Conservation (phyloP, 2,329 filamentous ascomycete genomes). For the Colletotrichum limetticola region DNA sequence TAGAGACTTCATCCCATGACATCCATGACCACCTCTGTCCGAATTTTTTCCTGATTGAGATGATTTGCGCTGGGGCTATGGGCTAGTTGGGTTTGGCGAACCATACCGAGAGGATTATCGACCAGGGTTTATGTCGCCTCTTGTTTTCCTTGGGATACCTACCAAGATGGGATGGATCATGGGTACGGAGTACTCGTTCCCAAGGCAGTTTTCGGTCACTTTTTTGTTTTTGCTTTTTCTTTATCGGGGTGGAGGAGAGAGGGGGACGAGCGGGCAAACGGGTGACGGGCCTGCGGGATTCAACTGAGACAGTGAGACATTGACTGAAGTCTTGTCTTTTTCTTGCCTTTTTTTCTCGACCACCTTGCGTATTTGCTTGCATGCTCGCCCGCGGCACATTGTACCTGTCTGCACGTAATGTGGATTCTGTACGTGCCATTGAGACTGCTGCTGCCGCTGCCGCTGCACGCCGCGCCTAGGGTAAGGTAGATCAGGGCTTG, state of each 20-base stretch:
- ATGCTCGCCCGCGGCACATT: not conserved
- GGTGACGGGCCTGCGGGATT: not conserved
- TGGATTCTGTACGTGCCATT: not conserved
- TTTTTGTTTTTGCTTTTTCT: not conserved
- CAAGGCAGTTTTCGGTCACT: not conserved
- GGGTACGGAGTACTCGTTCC: not conserved
- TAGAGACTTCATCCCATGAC: not conserved
- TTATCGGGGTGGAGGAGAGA: not conserved
- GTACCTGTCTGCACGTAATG: not conserved
- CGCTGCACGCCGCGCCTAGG: not conserved
- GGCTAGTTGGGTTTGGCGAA: conserved; percentile 1
- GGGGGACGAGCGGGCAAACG: not conserved
- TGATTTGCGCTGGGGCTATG: conserved; percentile 11
- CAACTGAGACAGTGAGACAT: conserved; percentile 2
- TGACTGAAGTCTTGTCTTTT: not conserved
- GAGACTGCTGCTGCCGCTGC: too few species aligned
- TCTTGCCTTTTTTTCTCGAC: not conserved
- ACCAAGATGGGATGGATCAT: too few species aligned
- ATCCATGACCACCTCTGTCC: not conserved
- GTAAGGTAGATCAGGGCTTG: not conserved
- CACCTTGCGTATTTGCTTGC: not conserved
- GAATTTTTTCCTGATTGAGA: conserved; percentile 6
- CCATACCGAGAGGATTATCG: conserved; percentile 12
- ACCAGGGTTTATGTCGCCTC: not conserved
- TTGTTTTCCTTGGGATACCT: not conserved